Evolutionary conservation across 2,329 filamentous ascomycete species (phyloP), one percentile per base, ranked within the genome.

Genomic region (Laburnicola sp.): DNA sequence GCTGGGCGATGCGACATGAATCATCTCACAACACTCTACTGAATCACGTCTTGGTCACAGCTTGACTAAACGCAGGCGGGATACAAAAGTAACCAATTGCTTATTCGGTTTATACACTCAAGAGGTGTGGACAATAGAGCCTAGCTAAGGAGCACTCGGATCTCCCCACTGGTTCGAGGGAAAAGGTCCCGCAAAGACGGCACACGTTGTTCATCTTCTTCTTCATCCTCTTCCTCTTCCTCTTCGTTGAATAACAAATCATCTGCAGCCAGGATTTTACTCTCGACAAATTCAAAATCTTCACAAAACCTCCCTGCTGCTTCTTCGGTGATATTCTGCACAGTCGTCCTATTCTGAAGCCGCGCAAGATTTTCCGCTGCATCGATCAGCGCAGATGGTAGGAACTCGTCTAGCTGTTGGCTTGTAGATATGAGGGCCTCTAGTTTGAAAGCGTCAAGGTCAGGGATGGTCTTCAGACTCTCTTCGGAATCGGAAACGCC

Each of bases 361-460:
- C 83, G 78, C 57, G 86, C 87, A 25, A 97, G 73, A 53, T 91
- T 89, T 44, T 94, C 88, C 62, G 89, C 85, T 2, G 92, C 92
- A 69, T 99, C 94, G 79, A 97, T 93, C 27, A 96, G 80, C 2
- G 93, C 94, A 1, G 91, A 95, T 0, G 94, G 92, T 23, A 99
- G 78, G 74, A 97, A 99, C 54, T 91, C 86, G 66, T 99, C 94
- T 5, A 99, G 79, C 35, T 81, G 82, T 63, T 92, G 89, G 62
- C 89, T 89, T 2, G 87, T 85, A 43, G 79, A 75, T 1, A 81
- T 75, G n/a, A 97, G 77, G 0, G 80, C 73, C 4, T 80, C 74
- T 0, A 83, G 80, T 51, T 86, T 81, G 65, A 90, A 83, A 3
- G 80, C 74, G 0, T 80, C 76, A 1, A 87, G 76, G 1, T 67